Conservation (phyloP, 768 basidiomycete genomes). For the Zangia roseola region DNA sequence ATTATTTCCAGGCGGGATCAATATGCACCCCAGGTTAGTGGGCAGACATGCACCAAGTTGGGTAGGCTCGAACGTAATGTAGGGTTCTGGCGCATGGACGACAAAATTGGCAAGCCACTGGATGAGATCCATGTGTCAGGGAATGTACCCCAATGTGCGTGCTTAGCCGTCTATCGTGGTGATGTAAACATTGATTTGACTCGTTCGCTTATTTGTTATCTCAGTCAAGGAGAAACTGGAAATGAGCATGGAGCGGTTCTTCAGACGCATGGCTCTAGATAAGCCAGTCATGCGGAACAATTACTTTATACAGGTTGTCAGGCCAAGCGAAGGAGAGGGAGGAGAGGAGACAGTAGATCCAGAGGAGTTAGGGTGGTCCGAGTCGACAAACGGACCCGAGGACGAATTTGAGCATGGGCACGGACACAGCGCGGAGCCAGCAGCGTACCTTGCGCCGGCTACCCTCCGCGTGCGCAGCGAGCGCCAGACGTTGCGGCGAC, state of each 20-base stretch:
- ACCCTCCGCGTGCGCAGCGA: constrained; percentile 59
- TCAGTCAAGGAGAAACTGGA: constrained; percentile 62
- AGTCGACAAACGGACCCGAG: constrained; percentile 54
- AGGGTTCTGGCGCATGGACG: constrained; percentile 77
- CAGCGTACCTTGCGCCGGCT: constrained; percentile 31
- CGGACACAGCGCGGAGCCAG: constrained; percentile 22
- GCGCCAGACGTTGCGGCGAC: constrained; percentile 63
- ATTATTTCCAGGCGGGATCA: constrained; percentile 74
- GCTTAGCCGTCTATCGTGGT: neutral
- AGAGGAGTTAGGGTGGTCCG: constrained; percentile 66
- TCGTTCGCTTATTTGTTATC: constrained; percentile 6
- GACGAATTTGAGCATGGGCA: constrained; percentile 38
- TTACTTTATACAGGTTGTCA: constrained; percentile 49
- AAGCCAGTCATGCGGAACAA: constrained; percentile 74
- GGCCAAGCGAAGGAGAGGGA: constrained; percentile 13
- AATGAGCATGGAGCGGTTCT: constrained; percentile 65
- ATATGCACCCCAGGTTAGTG: constrained; percentile 60
- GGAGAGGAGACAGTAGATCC: constrained; percentile 41
- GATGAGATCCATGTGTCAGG: constrained; percentile 73
- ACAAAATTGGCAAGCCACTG: constrained; percentile 71
- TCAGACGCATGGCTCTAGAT: constrained; percentile 61
- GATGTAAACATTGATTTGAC: neutral
- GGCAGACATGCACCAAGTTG: neutral
- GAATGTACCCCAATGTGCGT: constrained; percentile 70
- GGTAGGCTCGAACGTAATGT: constrained; percentile 4